Conservation (phyloP, 1,139 yeast genomes). For the Citeromyces hawaiiensis region DNA sequence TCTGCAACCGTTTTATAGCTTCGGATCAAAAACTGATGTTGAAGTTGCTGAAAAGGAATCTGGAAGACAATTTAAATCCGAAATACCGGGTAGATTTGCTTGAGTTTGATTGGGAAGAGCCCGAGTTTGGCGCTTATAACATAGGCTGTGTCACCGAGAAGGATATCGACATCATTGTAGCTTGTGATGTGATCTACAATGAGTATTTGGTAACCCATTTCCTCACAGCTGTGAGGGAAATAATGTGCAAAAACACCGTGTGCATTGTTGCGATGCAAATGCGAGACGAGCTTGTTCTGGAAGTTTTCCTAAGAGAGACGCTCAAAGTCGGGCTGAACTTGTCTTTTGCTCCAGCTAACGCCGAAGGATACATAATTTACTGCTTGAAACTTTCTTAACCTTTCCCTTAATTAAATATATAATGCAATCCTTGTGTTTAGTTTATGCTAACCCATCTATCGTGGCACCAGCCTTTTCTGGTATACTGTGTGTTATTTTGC, state of each 20-base stretch:
- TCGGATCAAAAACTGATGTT: constrained; percentile 51
- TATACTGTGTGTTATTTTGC: constrained; percentile 24
- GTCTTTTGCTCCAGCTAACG: not conserved
- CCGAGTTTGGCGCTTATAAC: constrained; percentile 20
- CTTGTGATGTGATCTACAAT: constrained; percentile 64
- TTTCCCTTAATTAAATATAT: not conserved
- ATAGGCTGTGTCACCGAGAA: constrained; percentile 7
- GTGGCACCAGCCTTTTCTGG: constrained; percentile 41
- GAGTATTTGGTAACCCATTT: constrained; percentile 44
- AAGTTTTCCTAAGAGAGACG: not conserved
- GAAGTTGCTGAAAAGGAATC: constrained; percentile 34
- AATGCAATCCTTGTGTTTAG: not conserved
- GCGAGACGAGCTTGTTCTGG: constrained; percentile 35
- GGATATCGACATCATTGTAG: constrained; percentile 34
- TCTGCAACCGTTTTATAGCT: constrained; percentile 28
- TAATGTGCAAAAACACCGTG: constrained; percentile 22
- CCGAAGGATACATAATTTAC: not conserved
- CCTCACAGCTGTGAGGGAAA: constrained; percentile 23
- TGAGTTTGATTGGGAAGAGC: constrained; percentile 57
- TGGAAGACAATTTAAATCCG: constrained; percentile 20
- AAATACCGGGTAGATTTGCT: constrained; percentile 22
- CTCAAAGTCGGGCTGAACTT: not conserved
- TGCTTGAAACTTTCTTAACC: not conserved
- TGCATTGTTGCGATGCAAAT: constrained; percentile 40
- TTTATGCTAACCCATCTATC: constrained; percentile 24